Conservation (phyloP, 495 filamentous ascomycete genomes). For the Daldinia childiae region DNA sequence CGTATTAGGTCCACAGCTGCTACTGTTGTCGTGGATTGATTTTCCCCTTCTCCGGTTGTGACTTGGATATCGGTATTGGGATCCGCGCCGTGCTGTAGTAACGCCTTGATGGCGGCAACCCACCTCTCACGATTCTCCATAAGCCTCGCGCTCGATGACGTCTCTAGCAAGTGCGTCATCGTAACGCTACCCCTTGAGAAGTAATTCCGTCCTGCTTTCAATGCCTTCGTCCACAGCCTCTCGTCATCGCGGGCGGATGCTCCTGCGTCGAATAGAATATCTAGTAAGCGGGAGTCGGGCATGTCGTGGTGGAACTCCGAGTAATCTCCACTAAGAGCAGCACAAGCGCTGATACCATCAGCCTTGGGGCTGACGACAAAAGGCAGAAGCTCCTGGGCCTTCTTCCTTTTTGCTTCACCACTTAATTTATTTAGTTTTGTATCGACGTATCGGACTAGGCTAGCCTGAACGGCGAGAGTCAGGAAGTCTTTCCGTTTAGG, state of each 20-base stretch:
- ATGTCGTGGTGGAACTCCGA: slow-evolving; percentile 49
- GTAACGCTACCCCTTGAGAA: slow-evolving; percentile 46
- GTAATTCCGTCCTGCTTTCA: slow-evolving; percentile 45
- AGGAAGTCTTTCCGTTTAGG: slow-evolving; percentile 47
- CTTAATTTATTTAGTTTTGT: slow-evolving; percentile 30
- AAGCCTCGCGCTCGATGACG: slow-evolving; percentile 41
- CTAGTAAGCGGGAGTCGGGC: slow-evolving; percentile 44
- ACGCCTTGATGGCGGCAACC: slow-evolving; percentile 45
- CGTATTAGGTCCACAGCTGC: slow-evolving; percentile 45
- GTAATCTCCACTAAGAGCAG: slow-evolving; percentile 43
- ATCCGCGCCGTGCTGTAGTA: slow-evolving; percentile 45
- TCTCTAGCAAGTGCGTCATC: slow-evolving; percentile 47
- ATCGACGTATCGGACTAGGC: slow-evolving; percentile 42
- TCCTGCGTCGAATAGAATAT: slow-evolving; percentile 42
- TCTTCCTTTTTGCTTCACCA: slow-evolving; percentile 32
- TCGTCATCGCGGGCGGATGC: slow-evolving; percentile 32
- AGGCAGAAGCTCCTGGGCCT: slow-evolving; percentile 43
- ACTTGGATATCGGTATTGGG: slow-evolving; percentile 42
- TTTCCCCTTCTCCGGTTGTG: slow-evolving; percentile 33
- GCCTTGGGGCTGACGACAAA: slow-evolving; percentile 44
- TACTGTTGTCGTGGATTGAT: slow-evolving; percentile 38
- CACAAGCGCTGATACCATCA: slow-evolving; percentile 47
- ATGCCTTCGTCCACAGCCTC: slow-evolving; percentile 37
- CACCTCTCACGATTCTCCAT: slow-evolving; percentile 47
- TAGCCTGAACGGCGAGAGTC: slow-evolving; percentile 44